Percentiles rank a stretch among this genome's conserved stretches.
phyloP scores from a whole-genome alignment of 106 monocot species.

The Iris macrosiphon region DNA sequence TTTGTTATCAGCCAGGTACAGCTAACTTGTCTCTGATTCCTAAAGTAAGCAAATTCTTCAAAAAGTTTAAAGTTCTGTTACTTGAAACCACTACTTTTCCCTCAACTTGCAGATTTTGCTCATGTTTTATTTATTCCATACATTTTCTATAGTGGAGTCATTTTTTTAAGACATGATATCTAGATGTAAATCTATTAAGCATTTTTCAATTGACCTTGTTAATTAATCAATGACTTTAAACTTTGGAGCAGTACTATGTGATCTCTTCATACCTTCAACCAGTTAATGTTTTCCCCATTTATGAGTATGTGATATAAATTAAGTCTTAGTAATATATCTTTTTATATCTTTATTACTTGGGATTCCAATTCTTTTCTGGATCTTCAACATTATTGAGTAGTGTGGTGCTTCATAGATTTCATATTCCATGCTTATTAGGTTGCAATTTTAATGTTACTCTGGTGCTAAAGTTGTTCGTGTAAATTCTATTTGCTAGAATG shows the following conservation, averaged over 20 bases:
- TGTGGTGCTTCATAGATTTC: not conserved
- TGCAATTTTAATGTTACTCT: conserved; percentile 1
- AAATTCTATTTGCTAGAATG: conserved; percentile 56
- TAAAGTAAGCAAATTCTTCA: not conserved
- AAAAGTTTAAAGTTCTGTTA: too few relatives aligned
- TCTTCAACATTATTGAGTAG: not conserved
- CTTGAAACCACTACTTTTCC: too few relatives aligned
- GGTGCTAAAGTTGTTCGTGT: not conserved
- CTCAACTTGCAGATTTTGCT: too few relatives aligned
- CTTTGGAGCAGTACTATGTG: too few relatives aligned
- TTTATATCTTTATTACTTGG: not conserved
- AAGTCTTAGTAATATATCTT: too few relatives aligned
- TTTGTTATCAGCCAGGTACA: conserved; percentile 96
- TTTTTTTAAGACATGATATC: too few relatives aligned
- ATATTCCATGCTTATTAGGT: not conserved
- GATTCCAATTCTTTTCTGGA: not conserved
- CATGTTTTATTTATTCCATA: too few relatives aligned
- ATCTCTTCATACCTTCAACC: too few relatives aligned
- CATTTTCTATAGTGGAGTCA: too few relatives aligned
- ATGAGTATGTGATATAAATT: not conserved
- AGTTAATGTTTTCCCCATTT: not conserved
- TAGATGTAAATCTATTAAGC: too few relatives aligned
- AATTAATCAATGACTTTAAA: too few relatives aligned
- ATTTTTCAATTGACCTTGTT: too few relatives aligned
- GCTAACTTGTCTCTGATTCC: not conserved